phyloP scores from a whole-genome alignment of 306 rosid genomes.

The Chamaecrista fasciculata region DNA sequence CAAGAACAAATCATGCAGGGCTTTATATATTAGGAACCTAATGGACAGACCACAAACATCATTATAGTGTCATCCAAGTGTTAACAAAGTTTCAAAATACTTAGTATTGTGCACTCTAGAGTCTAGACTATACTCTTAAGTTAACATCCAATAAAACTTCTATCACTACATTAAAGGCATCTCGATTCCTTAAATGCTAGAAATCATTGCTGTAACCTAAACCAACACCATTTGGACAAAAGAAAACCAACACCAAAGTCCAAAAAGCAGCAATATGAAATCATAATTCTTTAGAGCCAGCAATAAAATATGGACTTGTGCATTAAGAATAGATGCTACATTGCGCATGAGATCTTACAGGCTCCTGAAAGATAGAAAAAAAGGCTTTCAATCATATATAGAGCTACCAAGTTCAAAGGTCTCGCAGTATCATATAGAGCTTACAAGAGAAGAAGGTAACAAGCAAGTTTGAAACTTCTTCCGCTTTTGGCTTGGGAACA shows the following conservation, averaged over 20 bases:
- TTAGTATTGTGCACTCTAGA: not conserved
- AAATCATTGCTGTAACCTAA: not conserved
- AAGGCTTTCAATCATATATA: not conserved
- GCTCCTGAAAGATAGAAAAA: not conserved
- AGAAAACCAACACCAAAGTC: not conserved
- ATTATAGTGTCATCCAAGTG: too few relatives aligned
- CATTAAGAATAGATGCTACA: not conserved
- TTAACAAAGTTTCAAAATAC: not conserved
- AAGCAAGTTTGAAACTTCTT: not conserved
- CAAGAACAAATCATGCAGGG: not conserved
- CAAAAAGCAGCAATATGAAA: not conserved
- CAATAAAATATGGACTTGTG: not conserved
- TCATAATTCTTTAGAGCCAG: not conserved
- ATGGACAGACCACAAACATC: too few relatives aligned
- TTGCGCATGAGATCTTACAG: not conserved
- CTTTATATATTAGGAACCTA: not conserved
- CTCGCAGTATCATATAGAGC: too few relatives aligned
- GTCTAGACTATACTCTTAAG: not conserved
- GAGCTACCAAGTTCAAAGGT: not conserved
- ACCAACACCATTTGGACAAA: too few relatives aligned
- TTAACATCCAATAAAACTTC: not conserved
- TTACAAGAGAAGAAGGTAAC: slow-evolving; percentile 8
- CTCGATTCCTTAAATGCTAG: not conserved
- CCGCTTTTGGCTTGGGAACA: not conserved
- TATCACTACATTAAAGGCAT: not conserved